A percentile compares a stretch with the other conserved stretches of the same genome.
Evolutionary conservation across 2,329 filamentous ascomycete species (phyloP).

Genomic region (Chaetomium strumarium): DNA sequence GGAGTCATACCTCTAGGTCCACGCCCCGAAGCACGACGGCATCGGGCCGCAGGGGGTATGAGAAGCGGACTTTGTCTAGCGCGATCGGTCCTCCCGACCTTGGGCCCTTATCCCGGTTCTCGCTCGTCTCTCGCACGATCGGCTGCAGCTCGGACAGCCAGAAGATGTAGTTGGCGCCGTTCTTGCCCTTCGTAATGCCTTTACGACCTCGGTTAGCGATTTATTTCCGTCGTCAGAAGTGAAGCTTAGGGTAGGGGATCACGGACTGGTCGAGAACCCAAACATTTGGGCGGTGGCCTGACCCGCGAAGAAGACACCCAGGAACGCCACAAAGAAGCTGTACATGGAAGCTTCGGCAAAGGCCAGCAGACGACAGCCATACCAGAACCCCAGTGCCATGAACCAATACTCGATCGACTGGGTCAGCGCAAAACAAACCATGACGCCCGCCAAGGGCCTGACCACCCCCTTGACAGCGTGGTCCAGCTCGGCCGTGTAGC

Average conservation of each 20-base stretch:
- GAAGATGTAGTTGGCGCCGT: constrained; percentile 46
- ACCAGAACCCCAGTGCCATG: constrained; percentile 39
- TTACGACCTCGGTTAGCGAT: constrained; percentile 8
- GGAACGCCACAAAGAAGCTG: constrained; percentile 46
- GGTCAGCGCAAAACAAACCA: constrained; percentile 32
- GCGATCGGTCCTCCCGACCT: constrained; percentile 20
- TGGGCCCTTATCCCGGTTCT: constrained; percentile 35
- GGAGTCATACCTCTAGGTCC: constrained; percentile 12
- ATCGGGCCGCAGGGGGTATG: constrained; percentile 49
- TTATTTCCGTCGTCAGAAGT: constrained; percentile 14
- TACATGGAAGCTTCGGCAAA: constrained; percentile 35
- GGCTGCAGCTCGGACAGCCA: constrained; percentile 40
- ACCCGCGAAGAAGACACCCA: constrained; percentile 43
- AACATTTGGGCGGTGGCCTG: constrained; percentile 39
- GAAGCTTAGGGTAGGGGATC: background rate
- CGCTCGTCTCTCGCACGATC: constrained; percentile 36
- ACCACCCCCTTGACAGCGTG: constrained; percentile 27
- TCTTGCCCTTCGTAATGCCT: constrained; percentile 45
- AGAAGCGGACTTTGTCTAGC: constrained; percentile 39
- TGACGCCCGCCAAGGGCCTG: constrained; percentile 25
- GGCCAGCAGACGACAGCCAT: constrained; percentile 33
- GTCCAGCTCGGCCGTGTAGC: constrained; percentile 33
- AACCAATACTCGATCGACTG: constrained; percentile 39
- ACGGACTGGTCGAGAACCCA: constrained; percentile 40
- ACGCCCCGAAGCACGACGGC: constrained; percentile 39